Base-by-base conservation (phyloP, 257 asterid species). In the Voacanga thouarsii region DNA sequence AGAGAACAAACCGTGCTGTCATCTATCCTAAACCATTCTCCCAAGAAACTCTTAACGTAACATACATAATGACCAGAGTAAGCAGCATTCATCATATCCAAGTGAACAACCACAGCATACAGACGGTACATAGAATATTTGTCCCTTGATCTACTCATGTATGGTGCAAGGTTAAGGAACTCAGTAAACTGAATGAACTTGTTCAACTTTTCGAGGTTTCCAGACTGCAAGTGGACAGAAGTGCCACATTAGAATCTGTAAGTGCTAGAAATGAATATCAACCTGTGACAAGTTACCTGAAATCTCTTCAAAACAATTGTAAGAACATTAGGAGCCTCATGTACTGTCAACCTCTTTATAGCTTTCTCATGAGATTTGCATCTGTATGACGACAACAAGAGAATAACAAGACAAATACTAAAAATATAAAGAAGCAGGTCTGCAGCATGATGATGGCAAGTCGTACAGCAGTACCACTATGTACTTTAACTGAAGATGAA, bases 361-460 rank as follows among this genome's bases (percentile, higher is more conserved):
- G 94, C 94, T 81, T 86, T 89, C 87, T 89, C 88, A 80, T 89
- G 86, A 41, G 94, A 89, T 85, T 89, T 89, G 28, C 94, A 89
- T 76, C 92, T 89, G 87, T 75, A 71, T 16, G 44, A 72, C 43
- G 72, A 65, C 49, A 72, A 57, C 44, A 28, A 64, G 14, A 75
- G 10, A 15, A 28, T 65, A 5, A 12, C 12, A 10, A 65, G n/a
- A 65, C 44, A 65, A 15, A 14, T 33, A 28, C 41, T 63, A 63
- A 63, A 63, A 28, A 23, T 30, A 61, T 9, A 4, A 26, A 6
- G 19, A 63, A 24, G 69, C 41, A 14, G 7, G 10, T 12, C 1
- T 21, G 28, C 2, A 11, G 39, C 69, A 63, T 1, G 21, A 65
- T 14, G 10, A 21, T 0, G 12, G n/a, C 51, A 37, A 23, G 19